Evolutionary conservation across 2,329 filamentous ascomycete genomes (phyloP), one percentile per base, ranked within the genome.

Genomic region (Ophiostoma sp.): DNA sequence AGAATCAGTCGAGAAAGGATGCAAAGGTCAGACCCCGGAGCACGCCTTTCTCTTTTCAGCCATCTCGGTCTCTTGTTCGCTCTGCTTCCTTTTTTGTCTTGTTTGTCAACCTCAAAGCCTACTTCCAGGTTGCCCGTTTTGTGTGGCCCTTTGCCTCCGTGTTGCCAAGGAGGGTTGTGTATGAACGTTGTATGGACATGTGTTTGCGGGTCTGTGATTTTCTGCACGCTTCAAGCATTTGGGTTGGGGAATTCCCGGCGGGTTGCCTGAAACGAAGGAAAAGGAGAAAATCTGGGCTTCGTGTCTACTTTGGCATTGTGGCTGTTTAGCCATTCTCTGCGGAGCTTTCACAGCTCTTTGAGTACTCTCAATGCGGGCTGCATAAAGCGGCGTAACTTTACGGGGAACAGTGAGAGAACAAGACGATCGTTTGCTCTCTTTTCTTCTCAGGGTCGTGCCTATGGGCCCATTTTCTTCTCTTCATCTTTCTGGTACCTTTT

Each of bases 161-260:
- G 17, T 6, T 69, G 45, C 66, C 45, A 69, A 69, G 66, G 66
- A 69, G 66, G 45, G 25, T 69, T 64, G 36, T 64, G 61, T 64
- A 64, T 64, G 61, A 42, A 45, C 33, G 25, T 22, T 25, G 33
- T 64, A 36, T 64, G 8, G 55, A 33, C 42, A 15, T 25, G 8
- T 64, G 59, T 64, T 59, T 59, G 33, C 25, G 50, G 22, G n/a
- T 15, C 42, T 25, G 22, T 55, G 8, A 9, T 55, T 4, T 55
- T 55, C 17, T 59, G 25, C 33, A 11, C 12, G 3, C 15, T 15
- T 66, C 45, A 17, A 25, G 39, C 36, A 31, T 71, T 48, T 61
- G 55, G n/a, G 68, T 59, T 57, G 45, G 69, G 69, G 69, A 70
- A 70, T 45, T 61, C 8, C 69, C 69, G 69, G 36, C 25, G 52